Conservation (phyloP, 306 rosid genomes). For the Cajanus cajan region DNA sequence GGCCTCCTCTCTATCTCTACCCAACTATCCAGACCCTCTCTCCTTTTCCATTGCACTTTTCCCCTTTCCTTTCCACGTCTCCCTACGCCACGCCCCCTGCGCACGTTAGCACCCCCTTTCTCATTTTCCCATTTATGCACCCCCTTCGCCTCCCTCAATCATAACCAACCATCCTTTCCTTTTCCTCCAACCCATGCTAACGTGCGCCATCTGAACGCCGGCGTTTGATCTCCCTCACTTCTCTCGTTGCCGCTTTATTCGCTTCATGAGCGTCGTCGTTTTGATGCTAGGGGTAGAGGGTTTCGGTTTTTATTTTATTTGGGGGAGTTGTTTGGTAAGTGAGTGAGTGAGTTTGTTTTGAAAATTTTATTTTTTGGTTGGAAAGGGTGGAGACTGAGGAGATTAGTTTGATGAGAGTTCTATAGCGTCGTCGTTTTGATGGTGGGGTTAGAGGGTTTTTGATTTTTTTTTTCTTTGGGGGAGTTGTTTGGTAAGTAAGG, state of each 20-base stretch:
- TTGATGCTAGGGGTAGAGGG: not conserved
- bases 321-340: not conserved
- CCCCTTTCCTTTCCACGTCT: conserved; percentile 41
- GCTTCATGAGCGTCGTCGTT: no score
- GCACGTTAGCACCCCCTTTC: conserved; percentile 28
- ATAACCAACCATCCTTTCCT: not conserved
- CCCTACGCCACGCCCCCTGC: not conserved
- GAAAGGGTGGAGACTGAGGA: conserved; percentile 6
- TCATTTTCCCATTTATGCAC: not conserved
- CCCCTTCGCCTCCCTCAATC: not conserved
- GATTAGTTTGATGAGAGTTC: conserved; percentile 27
- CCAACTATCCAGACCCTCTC: conserved; percentile 42
- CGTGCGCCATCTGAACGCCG: conserved; percentile 40
- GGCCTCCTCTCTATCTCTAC: conserved; percentile 54
- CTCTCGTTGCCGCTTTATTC: not conserved
- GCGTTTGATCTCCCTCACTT: not conserved
- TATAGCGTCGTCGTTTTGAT: conserved; percentile 20
- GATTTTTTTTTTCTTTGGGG: no score
- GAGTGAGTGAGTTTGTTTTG: not conserved
- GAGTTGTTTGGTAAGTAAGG: conserved; percentile 1
- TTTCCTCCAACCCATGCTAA: conserved; percentile 23
- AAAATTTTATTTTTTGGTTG: not conserved
- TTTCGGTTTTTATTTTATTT: not conserved
- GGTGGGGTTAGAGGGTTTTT: not conserved
- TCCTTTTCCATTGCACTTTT: conserved; percentile 41